These are phyloP conservation scores for Stentor roeselii DNA, from an alignment of 73 alveolate genomes.

Conservation along the genomic window DNA sequence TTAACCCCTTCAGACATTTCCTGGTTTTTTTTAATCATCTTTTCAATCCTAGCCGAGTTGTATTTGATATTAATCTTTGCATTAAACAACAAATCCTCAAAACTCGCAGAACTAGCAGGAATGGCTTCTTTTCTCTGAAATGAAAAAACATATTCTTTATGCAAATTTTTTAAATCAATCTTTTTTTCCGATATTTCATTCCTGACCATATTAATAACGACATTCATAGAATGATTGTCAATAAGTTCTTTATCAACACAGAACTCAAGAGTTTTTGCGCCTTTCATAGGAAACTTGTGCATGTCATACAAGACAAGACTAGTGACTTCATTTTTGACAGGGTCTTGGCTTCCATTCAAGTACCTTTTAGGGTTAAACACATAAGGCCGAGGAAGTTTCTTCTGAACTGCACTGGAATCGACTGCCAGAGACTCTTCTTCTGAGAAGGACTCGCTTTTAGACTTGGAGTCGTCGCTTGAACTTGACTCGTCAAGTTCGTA, in stretches of 20 bases:
- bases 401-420: constrained; percentile 27
- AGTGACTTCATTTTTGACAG: neutral
- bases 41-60: neutral
- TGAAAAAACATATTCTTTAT: constrained; percentile 26
- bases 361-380: constrained; percentile 34
- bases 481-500: constrained; percentile 39
- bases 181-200: neutral
- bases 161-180: constrained; percentile 17
- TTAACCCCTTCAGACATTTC: constrained; percentile 34
- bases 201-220: constrained; percentile 29
- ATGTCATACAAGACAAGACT: constrained; percentile 16
- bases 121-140: constrained; percentile 29
- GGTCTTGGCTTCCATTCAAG: neutral
- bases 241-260: constrained; percentile 18
- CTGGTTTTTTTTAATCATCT: constrained; percentile 18
- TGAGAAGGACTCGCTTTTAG: constrained; percentile 48
- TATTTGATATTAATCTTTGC: constrained; percentile 29
- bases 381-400: constrained; percentile 51
- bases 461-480: constrained; percentile 58
- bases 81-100: neutral
- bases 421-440: constrained; percentile 43
- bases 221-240: constrained; percentile 8
- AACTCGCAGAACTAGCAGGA: neutral
- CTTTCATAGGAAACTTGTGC: constrained; percentile 25
- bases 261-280: neutral